These are phyloP conservation scores for Herpetomonas tarakana DNA, from an alignment of 208 protist genomes.

Conservation along the genomic window DNA sequence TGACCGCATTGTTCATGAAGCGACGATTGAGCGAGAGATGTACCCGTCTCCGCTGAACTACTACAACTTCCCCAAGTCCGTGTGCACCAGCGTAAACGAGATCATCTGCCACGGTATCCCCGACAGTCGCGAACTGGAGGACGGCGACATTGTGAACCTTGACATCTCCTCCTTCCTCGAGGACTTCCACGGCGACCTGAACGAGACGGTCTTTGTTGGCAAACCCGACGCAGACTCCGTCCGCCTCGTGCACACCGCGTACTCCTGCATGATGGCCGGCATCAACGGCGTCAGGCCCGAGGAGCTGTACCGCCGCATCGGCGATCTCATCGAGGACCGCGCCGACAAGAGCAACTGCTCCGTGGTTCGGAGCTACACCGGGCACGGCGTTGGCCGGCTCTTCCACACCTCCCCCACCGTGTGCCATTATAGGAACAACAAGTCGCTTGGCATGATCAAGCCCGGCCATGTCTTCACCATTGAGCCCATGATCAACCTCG, in stretches of 20 bases:
- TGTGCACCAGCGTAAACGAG: slow-evolving; percentile 96
- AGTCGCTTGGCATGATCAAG: slow-evolving; percentile 88
- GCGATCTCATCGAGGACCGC: slow-evolving; percentile 79
- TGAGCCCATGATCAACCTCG: slow-evolving; percentile 98
- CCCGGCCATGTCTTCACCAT: slow-evolving; percentile 98
- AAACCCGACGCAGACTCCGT: slow-evolving; percentile 71
- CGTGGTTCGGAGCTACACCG: slow-evolving; percentile 89
- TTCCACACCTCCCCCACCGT: slow-evolving; percentile 94
- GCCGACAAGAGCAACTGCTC: slow-evolving; percentile 59
- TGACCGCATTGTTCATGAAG: slow-evolving; percentile 93
- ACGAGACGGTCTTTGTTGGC: slow-evolving; percentile 93
- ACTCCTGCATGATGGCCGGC: slow-evolving; percentile 78
- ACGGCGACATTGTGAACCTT: slow-evolving; percentile 98
- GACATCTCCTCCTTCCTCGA: slow-evolving; percentile 97
- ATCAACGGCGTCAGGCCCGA: slow-evolving; percentile 80
- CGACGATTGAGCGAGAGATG: slow-evolving; percentile 85
- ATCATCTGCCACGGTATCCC: slow-evolving; percentile 97
- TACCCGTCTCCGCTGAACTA: slow-evolving; percentile 99
- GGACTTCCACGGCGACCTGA: slow-evolving; percentile 92
- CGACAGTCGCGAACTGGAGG: slow-evolving; percentile 90
- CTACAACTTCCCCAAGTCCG: slow-evolving; percentile 97
- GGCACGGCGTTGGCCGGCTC: slow-evolving; percentile 91
- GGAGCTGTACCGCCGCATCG: slow-evolving; percentile 81
- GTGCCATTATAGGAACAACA: slow-evolving; percentile 92
- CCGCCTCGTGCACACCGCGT: slow-evolving; percentile 79